Base-by-base conservation (phyloP, 768 basidiomycete species). In the Sporobolomyces phaffii region DNA sequence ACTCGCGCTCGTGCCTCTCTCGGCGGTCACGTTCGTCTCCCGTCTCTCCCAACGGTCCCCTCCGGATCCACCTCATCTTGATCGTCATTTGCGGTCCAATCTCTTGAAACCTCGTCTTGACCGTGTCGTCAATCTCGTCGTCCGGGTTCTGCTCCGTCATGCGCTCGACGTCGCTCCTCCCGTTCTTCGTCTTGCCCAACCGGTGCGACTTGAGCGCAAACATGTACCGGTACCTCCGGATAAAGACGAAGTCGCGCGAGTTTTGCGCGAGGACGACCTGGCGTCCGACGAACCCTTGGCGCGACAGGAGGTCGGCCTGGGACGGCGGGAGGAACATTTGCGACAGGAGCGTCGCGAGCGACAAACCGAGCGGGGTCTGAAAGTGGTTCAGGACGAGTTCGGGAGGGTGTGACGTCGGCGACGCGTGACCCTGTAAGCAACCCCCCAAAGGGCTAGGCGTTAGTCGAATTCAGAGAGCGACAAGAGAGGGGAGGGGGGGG, bases 181-280 rank as follows among this genome's bases (percentile, higher is more conserved):
- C 63, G 40, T 67, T 64, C 61, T 60, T 62, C 33, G 63, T 63
- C 28, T 61, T 64, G 18, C 63, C 66, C 40, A 69, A 51, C 13
- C 60, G 56, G 59, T 71, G 61, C 5, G 43, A 31, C 34, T 67
- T 59, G 10, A 67, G 49, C 13, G 64, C 72, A 50, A 70, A 66
- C 67, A 64, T 64, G 69, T 56, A 94, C 86, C 96, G 84, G 81
- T 98, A 96, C 64, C 96, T 82, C 69, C 96, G 81, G 81, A 99
- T 94, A 81, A 99, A 99, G 63, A 99, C 79, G 79, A 98, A 99
- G 80, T 99, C 96, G 51, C 96, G 85, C 77, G 96, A 92, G 75
- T 97, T 97, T 76, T 98, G 96, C 24, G 98, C 81, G 4, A 94
- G 96, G 17, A 98, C 93, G 14, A 97, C 93, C 78, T 99, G 96